phyloP scores from a whole-genome alignment of 108 stramenopile species.

The Nitzschia palea region DNA sequence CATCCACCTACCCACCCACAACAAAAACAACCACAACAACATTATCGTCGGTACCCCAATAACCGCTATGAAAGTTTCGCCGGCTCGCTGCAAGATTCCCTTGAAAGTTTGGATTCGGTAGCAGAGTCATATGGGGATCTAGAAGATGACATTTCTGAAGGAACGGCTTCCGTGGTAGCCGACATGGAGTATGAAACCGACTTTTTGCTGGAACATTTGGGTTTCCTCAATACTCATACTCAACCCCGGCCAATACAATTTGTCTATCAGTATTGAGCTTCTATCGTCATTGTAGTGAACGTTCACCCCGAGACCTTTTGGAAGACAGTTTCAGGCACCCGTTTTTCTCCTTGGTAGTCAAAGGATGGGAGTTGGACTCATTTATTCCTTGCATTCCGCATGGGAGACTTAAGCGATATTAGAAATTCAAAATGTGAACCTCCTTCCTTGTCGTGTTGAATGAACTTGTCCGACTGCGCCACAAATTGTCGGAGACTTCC shows the following conservation, averaged over 20 bases:
- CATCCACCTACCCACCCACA: no score
- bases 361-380: no score
- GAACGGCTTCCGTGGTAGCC: conserved; percentile 1
- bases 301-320: no score
- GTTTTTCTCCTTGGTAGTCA: no score
- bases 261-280: conserved; percentile 25
- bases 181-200: conserved; percentile 34
- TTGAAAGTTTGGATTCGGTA: conserved; percentile 39
- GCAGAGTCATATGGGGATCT: conserved; percentile 27
- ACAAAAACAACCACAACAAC: not conserved
- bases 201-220: conserved; percentile 80
- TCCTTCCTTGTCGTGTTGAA: not conserved
- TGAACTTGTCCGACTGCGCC: not conserved
- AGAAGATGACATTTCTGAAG: conserved; percentile 24
- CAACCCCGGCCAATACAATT: conserved; percentile 42
- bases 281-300: no score
- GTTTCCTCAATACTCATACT: conserved; percentile 39
- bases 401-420: not conserved
- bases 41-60: not conserved
- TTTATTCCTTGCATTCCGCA: no score
- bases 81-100: conserved; percentile 34
- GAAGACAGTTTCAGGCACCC: no score
- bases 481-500: conserved; percentile 30
- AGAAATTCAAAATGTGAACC: not conserved
- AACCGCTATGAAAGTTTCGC: not conserved